These are phyloP conservation scores for Calamus simplicifolius DNA, from an alignment of 176 grass and related monocot species.

Conservation along the genomic window DNA sequence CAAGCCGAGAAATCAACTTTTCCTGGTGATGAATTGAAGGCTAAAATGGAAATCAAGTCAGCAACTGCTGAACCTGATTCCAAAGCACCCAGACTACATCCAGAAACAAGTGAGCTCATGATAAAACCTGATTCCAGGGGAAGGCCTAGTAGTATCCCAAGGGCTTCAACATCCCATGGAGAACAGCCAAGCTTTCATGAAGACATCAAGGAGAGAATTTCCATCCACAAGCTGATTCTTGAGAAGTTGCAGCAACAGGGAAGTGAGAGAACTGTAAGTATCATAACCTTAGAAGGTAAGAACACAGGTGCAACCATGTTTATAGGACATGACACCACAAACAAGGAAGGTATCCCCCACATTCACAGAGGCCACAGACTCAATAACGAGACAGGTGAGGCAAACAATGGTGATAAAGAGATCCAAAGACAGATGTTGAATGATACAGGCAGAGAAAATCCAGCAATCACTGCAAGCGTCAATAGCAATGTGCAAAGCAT, in stretches of 20 bases:
- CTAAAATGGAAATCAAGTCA: background rate
- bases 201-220: constrained; percentile 43
- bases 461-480: constrained; percentile 22
- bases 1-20: background rate
- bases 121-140: background rate
- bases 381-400: background rate
- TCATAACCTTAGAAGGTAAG: constrained; percentile 61
- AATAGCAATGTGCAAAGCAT: constrained; percentile 81
- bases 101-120: background rate
- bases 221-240: constrained; percentile 32
- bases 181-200: too few relatives aligned
- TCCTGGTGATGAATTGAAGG: background rate
- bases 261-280: constrained; percentile 12
- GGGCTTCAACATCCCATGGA: background rate
- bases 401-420: background rate
- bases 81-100: too few relatives aligned
- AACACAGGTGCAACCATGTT: constrained; percentile 77
- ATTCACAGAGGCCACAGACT: background rate
- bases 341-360: background rate
- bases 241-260: background rate
- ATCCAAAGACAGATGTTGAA: background rate
- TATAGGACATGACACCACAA: constrained; percentile 9
- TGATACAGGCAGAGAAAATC: background rate
- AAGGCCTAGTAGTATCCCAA: constrained; percentile 2
- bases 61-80: background rate